These are phyloP conservation scores for Coelastrella sp. DNA, from an alignment of 139 green algal genomes.

Conservation along the genomic window DNA sequence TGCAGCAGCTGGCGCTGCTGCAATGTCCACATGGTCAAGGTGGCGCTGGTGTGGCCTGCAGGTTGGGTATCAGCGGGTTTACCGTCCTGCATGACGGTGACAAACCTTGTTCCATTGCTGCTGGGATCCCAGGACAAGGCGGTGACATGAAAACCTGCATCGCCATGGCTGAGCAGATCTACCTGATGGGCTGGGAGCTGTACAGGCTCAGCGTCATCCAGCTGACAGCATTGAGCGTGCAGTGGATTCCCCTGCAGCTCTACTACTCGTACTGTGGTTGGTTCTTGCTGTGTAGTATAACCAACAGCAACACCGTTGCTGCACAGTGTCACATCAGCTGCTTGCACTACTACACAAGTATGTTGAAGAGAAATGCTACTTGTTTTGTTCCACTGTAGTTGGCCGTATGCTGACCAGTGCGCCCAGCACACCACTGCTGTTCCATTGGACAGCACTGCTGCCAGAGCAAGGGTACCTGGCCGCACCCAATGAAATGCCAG, in stretches of 20 bases:
- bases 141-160: neutral
- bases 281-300: slow-evolving; percentile 16
- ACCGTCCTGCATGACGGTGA: neutral
- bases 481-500: slow-evolving; percentile 32
- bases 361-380: neutral
- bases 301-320: neutral
- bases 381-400: neutral
- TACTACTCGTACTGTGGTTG: neutral
- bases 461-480: neutral
- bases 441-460: slow-evolving; percentile 9
- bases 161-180: neutral
- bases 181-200: neutral
- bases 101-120: slow-evolving; percentile 8
- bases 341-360: neutral
- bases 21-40: neutral
- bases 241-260: slow-evolving; percentile 9
- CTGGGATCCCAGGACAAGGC: slow-evolving; percentile 2
- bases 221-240: neutral
- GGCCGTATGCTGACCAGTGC: slow-evolving; percentile 1
- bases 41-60: neutral
- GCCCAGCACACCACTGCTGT: slow-evolving; percentile 1
- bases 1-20: slow-evolving; percentile 17
- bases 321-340: slow-evolving; percentile 1
- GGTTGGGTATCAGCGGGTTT: neutral
- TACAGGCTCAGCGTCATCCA: neutral